Percentiles rank a stretch among this genome's conserved stretches.
Conservation (phyloP, 768 basidiomycete genomes). For the Cystofilobasidium bisporidii region DNA sequence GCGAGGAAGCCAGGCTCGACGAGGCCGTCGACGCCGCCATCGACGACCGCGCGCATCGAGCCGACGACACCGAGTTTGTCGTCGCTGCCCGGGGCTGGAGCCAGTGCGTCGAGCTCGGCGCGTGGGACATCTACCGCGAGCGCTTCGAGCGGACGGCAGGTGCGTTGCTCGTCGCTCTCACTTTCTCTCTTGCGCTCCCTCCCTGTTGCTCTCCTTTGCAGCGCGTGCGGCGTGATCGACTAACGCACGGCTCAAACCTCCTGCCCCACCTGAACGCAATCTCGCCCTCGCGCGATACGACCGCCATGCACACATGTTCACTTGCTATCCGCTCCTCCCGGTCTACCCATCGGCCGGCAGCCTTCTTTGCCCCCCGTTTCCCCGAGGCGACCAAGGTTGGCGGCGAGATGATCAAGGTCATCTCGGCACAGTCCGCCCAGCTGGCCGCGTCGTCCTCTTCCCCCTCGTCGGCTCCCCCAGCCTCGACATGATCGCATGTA, state of each 20-base stretch:
- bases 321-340: background rate
- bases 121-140: slow-evolving; percentile 73
- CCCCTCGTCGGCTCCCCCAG: too few species aligned
- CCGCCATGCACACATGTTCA: too few species aligned
- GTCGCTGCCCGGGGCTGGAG: slow-evolving; percentile 91
- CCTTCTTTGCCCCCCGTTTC: slow-evolving; percentile 78
- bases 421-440: slow-evolving; percentile 36
- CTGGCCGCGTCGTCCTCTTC: background rate
- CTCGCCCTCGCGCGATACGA: too few species aligned
- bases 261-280: too few species aligned
- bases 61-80: slow-evolving; percentile 89
- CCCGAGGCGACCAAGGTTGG: slow-evolving; percentile 74
- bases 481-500: too few species aligned
- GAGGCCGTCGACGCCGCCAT: slow-evolving; percentile 65
- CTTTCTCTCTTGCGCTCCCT: background rate
- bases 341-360: background rate
- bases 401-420: slow-evolving; percentile 78
- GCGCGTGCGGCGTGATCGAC: too few species aligned
- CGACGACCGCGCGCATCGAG: slow-evolving; percentile 64
- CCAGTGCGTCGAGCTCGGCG: slow-evolving; percentile 84
- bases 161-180: slow-evolving; percentile 28
- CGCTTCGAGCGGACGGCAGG: slow-evolving; percentile 64
- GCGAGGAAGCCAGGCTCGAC: slow-evolving; percentile 53
- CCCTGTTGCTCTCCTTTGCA: too few species aligned
- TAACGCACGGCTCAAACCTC: too few species aligned